A percentile compares a stretch with the other conserved stretches of the same genome.
Conservation (phyloP, 2,329 filamentous ascomycete genomes). For the Cladobotryum protrusum region DNA sequence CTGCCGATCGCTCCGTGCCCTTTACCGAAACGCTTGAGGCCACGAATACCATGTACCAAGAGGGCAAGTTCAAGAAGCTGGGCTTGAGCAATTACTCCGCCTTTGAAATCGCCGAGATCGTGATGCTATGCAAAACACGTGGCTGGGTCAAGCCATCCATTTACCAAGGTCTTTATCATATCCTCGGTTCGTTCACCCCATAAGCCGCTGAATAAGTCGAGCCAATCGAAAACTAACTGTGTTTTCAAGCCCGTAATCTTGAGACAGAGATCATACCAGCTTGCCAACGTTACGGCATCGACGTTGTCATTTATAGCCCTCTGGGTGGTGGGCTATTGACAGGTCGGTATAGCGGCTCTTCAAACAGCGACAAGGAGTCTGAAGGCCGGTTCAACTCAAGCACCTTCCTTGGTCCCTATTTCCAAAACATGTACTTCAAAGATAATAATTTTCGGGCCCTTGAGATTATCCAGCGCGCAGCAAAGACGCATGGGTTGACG, state of each 20-base stretch:
- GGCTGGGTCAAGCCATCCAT: slow-evolving; percentile 71
- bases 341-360: neutral
- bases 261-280: slow-evolving; percentile 64
- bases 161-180: slow-evolving; percentile 76
- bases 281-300: slow-evolving; percentile 7
- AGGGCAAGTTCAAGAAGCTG: slow-evolving; percentile 67
- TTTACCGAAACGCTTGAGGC: slow-evolving; percentile 5
- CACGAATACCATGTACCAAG: slow-evolving; percentile 3
- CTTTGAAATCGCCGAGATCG: slow-evolving; percentile 75
- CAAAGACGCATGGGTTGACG: slow-evolving; percentile 56
- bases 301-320: slow-evolving; percentile 5
- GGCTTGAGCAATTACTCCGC: slow-evolving; percentile 73
- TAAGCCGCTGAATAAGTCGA: too few relatives aligned
- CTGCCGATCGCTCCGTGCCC: slow-evolving; percentile 5
- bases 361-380: neutral
- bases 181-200: slow-evolving; percentile 40
- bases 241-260: slow-evolving; percentile 45
- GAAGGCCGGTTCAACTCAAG: neutral
- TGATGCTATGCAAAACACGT: slow-evolving; percentile 64
- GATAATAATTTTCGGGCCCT: slow-evolving; percentile 53
- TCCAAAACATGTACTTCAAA: slow-evolving; percentile 49
- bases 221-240: neutral
- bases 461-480: slow-evolving; percentile 54
- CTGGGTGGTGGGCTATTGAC: slow-evolving; percentile 6
- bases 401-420: slow-evolving; percentile 1